Conservation (phyloP, 1,284 basidiomycete genomes). For the Ceratorhiza oryzae-sativae region DNA sequence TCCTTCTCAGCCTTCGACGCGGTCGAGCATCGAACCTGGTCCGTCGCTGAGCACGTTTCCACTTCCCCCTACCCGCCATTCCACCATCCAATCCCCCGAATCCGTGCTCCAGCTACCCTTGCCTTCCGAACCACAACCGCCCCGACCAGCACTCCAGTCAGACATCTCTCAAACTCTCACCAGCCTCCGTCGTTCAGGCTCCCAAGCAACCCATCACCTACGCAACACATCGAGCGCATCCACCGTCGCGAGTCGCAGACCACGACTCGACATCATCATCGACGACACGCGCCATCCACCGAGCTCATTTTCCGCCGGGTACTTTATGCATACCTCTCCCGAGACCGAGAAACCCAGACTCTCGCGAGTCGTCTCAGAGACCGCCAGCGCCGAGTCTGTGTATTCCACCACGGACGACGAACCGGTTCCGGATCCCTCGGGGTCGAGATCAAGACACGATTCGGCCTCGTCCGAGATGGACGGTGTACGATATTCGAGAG, state of each 20-base stretch:
- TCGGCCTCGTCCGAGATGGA: neutral
- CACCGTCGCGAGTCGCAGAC: neutral
- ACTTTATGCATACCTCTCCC: constrained; percentile 2
- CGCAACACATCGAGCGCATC: neutral
- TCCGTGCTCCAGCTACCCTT: neutral
- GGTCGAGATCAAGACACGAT: neutral
- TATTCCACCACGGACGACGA: neutral
- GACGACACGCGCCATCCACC: neutral
- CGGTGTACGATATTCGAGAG: constrained; percentile 1
- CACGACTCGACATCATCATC: too few relatives aligned
- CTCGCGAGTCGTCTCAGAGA: neutral
- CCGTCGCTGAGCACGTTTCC: neutral
- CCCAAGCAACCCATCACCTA: neutral
- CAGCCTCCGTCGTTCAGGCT: neutral
- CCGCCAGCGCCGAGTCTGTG: neutral
- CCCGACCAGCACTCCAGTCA: neutral
- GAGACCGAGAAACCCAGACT: neutral
- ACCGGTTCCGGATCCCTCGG: neutral
- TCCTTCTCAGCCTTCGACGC: neutral
- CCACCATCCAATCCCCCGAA: neutral
- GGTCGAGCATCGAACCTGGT: neutral
- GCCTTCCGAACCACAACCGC: neutral
- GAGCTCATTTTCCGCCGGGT: neutral
- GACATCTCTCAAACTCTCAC: constrained; percentile 2
- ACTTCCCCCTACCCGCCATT: neutral